Evolutionary conservation across 805 yeast genomes (phyloP).

Genomic region (Pichia sporocuriosa): DNA sequence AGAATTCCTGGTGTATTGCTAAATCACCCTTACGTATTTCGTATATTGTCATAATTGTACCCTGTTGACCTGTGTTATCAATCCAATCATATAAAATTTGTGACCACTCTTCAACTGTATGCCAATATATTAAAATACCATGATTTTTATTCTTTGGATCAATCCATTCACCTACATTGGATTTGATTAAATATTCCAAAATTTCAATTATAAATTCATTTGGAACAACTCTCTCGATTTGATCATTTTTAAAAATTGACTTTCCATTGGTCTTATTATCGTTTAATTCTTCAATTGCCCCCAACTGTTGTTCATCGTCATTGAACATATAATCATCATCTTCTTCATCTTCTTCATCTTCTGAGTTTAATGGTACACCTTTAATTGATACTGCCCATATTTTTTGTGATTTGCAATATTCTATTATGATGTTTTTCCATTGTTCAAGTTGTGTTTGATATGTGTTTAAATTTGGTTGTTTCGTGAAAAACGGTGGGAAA

Average conservation of each 20-base stretch:
- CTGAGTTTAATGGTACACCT: constrained; percentile 25
- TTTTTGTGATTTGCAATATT: constrained; percentile 49
- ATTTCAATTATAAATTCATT: constrained; percentile 51
- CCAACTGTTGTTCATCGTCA: constrained; percentile 8
- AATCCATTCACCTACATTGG: constrained; percentile 52
- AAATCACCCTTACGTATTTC: constrained; percentile 68
- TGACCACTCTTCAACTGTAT: constrained; percentile 63
- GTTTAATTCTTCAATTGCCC: constrained; percentile 3
- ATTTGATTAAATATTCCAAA: constrained; percentile 47
- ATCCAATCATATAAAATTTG: constrained; percentile 56
- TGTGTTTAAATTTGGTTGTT: constrained; percentile 78
- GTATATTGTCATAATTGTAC: constrained; percentile 71
- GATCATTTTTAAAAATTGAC: constrained; percentile 42
- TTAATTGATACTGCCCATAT: constrained; percentile 46
- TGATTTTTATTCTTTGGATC: constrained; percentile 37
- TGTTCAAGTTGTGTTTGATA: constrained; percentile 69
- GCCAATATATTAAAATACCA: constrained; percentile 61
- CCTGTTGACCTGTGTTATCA: constrained; percentile 73
- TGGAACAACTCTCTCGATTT: constrained; percentile 47
- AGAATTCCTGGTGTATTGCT: constrained; percentile 49
- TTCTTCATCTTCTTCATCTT: constrained; percentile 18
- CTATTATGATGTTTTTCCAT: constrained; percentile 64
- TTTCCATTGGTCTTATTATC: constrained; percentile 11
- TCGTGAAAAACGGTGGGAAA: constrained; percentile 89
- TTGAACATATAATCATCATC: constrained; percentile 25